A percentile compares a stretch with the other conserved stretches of the same genome.
Evolutionary conservation across 2,329 filamentous ascomycete genomes (phyloP).

Genomic region (Arachnomyces sp.): DNA sequence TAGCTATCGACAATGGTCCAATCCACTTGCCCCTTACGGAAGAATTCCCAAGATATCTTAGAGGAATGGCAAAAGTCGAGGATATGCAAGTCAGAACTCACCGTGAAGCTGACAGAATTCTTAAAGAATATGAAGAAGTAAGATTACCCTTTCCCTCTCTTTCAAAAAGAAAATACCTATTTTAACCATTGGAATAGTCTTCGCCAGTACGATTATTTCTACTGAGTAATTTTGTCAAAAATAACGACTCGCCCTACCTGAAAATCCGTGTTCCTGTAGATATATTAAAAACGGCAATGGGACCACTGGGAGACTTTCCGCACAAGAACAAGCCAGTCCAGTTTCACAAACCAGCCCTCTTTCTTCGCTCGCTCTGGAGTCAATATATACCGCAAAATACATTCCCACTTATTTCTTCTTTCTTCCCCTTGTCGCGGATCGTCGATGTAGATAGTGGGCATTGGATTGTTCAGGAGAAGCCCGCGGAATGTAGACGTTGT

Average conservation of each 20-base stretch:
- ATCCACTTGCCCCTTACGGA: slow-evolving; percentile 11
- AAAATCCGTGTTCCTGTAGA: slow-evolving; percentile 67
- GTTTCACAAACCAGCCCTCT: slow-evolving; percentile 12
- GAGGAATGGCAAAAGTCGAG: slow-evolving; percentile 70
- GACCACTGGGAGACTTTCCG: slow-evolving; percentile 74
- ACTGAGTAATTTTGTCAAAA: slow-evolving; percentile 59
- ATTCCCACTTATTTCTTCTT: no score
- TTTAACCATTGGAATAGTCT: no score
- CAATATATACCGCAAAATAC: slow-evolving; percentile 48
- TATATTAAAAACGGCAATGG: slow-evolving; percentile 56
- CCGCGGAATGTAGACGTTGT: slow-evolving; percentile 20
- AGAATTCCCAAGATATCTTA: slow-evolving; percentile 50
- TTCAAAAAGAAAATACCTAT: no score
- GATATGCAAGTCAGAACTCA: slow-evolving; percentile 54
- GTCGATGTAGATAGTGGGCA: slow-evolving; percentile 26
- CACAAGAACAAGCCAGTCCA: slow-evolving; percentile 55
- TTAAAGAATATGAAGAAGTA: slow-evolving; percentile 60
- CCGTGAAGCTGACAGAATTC: slow-evolving; percentile 64
- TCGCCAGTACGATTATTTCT: slow-evolving; percentile 84
- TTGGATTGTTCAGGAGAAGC: slow-evolving; percentile 28
- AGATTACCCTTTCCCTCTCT: slow-evolving; percentile 7
- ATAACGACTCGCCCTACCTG: slow-evolving; percentile 25
- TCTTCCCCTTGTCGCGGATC: slow-evolving; percentile 22
- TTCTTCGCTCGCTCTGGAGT: slow-evolving; percentile 16
- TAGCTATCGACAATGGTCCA: slow-evolving; percentile 19